phyloP scores from a whole-genome alignment of 768 basidiomycete species.

The Cantharellus cinnabarinus region DNA sequence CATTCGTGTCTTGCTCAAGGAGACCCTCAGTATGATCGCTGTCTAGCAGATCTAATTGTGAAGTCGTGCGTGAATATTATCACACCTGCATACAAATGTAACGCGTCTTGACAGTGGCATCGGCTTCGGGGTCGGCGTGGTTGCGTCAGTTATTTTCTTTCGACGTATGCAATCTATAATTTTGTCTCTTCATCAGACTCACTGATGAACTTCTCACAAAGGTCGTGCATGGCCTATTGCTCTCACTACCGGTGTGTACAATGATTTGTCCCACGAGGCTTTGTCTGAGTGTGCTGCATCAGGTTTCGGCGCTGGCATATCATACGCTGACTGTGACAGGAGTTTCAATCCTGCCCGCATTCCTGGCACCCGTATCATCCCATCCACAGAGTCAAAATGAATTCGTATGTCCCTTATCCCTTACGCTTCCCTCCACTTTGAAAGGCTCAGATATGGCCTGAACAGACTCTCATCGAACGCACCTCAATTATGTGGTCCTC shows the following conservation, averaged over 20 bases:
- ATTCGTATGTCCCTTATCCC: neutral
- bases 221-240: slow-evolving; percentile 88
- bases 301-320: slow-evolving; percentile 71
- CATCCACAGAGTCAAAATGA: slow-evolving; percentile 1
- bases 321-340: slow-evolving; percentile 83
- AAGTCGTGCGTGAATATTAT: slow-evolving; percentile 44
- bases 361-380: slow-evolving; percentile 60
- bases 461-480: neutral
- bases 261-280: neutral
- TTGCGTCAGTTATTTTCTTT: slow-evolving; percentile 80
- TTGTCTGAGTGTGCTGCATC: neutral
- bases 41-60: slow-evolving; percentile 59
- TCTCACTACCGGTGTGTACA: slow-evolving; percentile 31
- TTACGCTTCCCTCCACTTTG: neutral
- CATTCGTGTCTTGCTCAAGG: neutral
- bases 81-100: neutral
- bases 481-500: neutral
- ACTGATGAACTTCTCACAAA: slow-evolving; percentile 15
- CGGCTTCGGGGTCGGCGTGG: slow-evolving; percentile 74
- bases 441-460: neutral
- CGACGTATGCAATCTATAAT: slow-evolving; percentile 38
- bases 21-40: slow-evolving; percentile 14
- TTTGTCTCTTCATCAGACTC: slow-evolving; percentile 1
- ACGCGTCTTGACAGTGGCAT: slow-evolving; percentile 38
- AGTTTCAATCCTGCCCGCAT: slow-evolving; percentile 82